Conservation (phyloP, 305 asterid genomes). For the Ajuga reptans region DNA sequence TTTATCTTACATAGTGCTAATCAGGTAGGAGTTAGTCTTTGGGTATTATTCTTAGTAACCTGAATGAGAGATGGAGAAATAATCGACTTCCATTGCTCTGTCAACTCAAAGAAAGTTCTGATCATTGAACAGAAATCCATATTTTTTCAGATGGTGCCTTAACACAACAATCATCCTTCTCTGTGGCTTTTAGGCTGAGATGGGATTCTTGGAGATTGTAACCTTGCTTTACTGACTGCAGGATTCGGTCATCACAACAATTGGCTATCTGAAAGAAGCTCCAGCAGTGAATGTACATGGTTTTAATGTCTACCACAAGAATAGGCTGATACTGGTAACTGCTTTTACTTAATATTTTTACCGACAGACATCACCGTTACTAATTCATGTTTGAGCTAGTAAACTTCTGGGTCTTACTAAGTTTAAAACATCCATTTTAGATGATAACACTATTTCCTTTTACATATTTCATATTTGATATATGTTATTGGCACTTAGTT, state of each 20-base stretch:
- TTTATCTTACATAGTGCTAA: not conserved
- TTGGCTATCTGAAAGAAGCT: constrained; percentile 92
- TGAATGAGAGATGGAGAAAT: not conserved
- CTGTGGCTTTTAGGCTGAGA: constrained; percentile 13
- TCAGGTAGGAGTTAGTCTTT: not conserved
- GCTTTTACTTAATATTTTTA: constrained; percentile 14
- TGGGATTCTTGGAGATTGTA: constrained; percentile 16
- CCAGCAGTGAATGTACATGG: constrained; percentile 78
- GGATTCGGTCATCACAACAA: constrained; percentile 60
- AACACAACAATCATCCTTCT: not conserved
- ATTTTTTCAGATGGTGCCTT: not conserved
- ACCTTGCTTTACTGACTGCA: constrained; percentile 35
- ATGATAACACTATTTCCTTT: constrained; percentile 1
- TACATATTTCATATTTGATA: not conserved
- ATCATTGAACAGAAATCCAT: not conserved
- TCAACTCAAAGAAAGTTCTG: not conserved
- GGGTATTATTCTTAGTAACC: not conserved
- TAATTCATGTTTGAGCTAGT: too few species aligned
- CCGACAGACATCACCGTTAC: not conserved
- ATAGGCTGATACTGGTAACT: constrained; percentile 80
- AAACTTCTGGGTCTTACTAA: too few species aligned
- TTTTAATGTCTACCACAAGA: constrained; percentile 90
- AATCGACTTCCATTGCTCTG: not conserved
- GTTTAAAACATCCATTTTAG: not conserved
- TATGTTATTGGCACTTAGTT: not conserved